Conservation (phyloP, 2,329 filamentous ascomycete genomes). For the Fusarium sp. region DNA sequence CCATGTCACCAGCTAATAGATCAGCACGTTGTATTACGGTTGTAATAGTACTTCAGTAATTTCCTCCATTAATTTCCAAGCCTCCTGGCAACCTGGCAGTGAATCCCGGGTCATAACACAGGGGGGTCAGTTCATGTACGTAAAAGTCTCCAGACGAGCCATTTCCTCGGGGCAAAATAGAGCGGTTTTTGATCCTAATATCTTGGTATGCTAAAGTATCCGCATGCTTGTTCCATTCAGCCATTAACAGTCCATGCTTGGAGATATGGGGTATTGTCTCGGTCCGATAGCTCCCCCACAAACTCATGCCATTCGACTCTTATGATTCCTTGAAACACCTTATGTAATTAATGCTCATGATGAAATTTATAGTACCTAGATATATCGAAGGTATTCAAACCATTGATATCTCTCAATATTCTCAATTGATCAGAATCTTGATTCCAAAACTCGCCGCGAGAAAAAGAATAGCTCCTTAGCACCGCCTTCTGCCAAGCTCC, state of each 20-base stretch:
- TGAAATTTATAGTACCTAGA: background rate
- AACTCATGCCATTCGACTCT: conserved; percentile 21
- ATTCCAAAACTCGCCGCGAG: background rate
- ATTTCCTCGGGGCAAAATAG: conserved; percentile 2
- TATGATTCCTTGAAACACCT: conserved; percentile 1
- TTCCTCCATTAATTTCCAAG: background rate
- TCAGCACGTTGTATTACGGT: too few species aligned
- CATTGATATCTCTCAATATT: background rate
- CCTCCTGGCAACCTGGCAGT: too few species aligned
- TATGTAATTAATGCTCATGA: background rate
- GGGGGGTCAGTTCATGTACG: background rate
- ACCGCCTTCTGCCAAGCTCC: conserved; percentile 27
- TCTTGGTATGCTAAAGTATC: too few species aligned
- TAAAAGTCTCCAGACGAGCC: conserved; percentile 5
- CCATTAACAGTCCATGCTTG: background rate
- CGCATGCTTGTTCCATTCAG: background rate
- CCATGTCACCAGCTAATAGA: background rate
- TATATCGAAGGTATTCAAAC: background rate
- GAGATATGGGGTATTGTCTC: conserved; percentile 12
- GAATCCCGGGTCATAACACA: background rate
- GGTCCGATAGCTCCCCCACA: conserved; percentile 22
- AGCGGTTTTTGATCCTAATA: conserved; percentile 13
- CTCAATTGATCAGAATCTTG: background rate
- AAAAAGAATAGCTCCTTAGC: conserved; percentile 19
- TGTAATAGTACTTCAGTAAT: background rate